phyloP scores from a whole-genome alignment of 129 eudicot genomes.

The Lactuca sativa region DNA sequence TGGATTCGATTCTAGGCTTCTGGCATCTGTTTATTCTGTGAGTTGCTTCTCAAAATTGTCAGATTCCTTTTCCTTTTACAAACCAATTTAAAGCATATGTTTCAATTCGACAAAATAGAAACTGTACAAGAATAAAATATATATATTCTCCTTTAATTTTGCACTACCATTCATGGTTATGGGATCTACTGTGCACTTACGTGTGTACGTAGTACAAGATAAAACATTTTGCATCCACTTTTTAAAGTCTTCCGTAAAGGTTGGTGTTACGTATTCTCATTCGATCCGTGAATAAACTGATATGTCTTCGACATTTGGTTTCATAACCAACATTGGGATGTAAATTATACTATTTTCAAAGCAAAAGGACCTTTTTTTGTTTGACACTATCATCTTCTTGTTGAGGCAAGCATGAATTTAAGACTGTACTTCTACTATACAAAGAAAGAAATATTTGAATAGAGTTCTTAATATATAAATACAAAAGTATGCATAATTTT shows the following conservation, averaged over 20 bases:
- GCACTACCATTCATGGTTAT: not conserved
- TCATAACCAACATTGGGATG: too few relatives aligned
- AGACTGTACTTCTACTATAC: too few relatives aligned
- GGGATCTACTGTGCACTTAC: slow-evolving; percentile 24
- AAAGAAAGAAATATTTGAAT: too few relatives aligned
- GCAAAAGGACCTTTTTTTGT: not conserved
- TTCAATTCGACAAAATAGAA: not conserved
- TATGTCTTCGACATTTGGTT: not conserved
- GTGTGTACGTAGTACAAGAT: slow-evolving; percentile 1
- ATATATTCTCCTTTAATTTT: slow-evolving; percentile 16
- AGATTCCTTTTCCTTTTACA: not conserved
- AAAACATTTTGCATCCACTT: slow-evolving; percentile 2
- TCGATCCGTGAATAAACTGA: not conserved
- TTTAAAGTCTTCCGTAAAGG: not conserved
- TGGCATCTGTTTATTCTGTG: slow-evolving; percentile 84
- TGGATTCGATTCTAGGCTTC: slow-evolving; percentile 87
- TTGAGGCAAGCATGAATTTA: too few relatives aligned
- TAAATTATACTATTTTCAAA: too few relatives aligned
- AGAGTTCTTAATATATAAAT: too few relatives aligned
- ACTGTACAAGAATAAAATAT: slow-evolving; percentile 12
- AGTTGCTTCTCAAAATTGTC: slow-evolving; percentile 25
- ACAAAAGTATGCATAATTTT: not conserved
- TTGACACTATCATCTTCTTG: too few relatives aligned
- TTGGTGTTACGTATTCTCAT: not conserved
- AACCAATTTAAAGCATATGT: not conserved